These are phyloP conservation scores for Plenodomus lindquistii DNA, from an alignment of 2,329 filamentous ascomycete genomes.

Conservation along the genomic window DNA sequence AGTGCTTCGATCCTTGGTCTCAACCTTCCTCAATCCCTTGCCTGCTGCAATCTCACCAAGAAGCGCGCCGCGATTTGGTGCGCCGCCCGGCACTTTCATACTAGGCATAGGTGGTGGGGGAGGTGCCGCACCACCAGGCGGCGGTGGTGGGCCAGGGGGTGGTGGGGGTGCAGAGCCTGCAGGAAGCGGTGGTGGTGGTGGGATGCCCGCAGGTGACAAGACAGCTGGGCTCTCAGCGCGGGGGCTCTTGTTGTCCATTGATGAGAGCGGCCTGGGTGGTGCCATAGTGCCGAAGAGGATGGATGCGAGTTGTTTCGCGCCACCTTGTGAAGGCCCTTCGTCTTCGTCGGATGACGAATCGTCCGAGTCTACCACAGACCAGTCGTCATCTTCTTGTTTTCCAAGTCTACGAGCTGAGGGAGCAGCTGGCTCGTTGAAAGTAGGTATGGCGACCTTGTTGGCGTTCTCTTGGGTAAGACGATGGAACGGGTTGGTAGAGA, in stretches of 20 bases:
- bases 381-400: constrained; percentile 72
- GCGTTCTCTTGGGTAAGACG: constrained; percentile 72
- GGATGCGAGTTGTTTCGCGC: constrained; percentile 89
- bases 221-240: constrained; percentile 48
- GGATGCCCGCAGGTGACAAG: constrained; percentile 47
- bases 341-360: constrained; percentile 70
- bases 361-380: constrained; percentile 78
- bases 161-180: constrained; percentile 47
- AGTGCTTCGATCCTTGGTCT: constrained; percentile 83
- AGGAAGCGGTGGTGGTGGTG: constrained; percentile 57
- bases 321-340: constrained; percentile 77
- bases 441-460: constrained; percentile 48
- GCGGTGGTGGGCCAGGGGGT: constrained; percentile 56
- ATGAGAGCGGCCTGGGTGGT: constrained; percentile 84
- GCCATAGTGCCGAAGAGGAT: constrained; percentile 98
- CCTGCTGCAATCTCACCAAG: constrained; percentile 84
- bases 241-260: constrained; percentile 70
- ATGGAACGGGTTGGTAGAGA: constrained; percentile 91
- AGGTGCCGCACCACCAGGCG: constrained; percentile 37
- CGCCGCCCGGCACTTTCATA: constrained; percentile 34
- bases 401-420: constrained; percentile 58
- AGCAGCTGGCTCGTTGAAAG: constrained; percentile 52
- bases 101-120: constrained; percentile 51
- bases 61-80: constrained; percentile 60
- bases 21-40: constrained; percentile 78